These are phyloP conservation scores for Sistotremastrum suecicum DNA, from an alignment of 768 basidiomycete genomes.

Conservation along the genomic window DNA sequence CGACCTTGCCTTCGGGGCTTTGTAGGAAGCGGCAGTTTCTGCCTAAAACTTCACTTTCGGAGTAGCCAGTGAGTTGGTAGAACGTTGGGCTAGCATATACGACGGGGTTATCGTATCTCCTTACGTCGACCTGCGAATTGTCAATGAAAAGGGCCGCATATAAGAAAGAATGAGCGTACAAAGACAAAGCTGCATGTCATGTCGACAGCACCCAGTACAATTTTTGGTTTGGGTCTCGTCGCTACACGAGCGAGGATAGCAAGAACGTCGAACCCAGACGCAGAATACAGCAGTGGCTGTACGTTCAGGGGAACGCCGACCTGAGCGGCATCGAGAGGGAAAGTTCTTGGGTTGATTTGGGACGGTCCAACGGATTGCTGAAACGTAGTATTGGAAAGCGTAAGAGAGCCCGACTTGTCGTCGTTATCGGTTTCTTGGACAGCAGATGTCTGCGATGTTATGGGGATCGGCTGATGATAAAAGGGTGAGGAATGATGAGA, in stretches of 20 bases:
- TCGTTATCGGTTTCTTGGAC: no score
- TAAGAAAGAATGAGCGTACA: conserved; percentile 9
- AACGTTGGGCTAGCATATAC: conserved; percentile 87
- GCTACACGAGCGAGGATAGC: conserved; percentile 69
- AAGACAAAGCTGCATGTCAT: conserved; percentile 87
- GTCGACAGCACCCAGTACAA: conserved; percentile 84
- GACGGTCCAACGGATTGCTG: no score
- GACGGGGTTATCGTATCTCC: conserved; percentile 71
- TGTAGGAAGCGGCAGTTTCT: conserved; percentile 88
- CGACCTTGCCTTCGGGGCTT: conserved; percentile 47
- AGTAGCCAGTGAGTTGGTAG: conserved; percentile 60
- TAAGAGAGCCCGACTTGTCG: no score
- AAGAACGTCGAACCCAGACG: conserved; percentile 83
- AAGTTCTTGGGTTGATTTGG: no score
- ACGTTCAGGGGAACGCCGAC: no score
- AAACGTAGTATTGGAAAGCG: no score
- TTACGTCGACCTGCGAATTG: conserved; percentile 37
- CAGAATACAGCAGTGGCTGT: conserved; percentile 56
- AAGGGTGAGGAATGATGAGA: no score
- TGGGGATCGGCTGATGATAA: no score
- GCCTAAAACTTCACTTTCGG: conserved; percentile 64
- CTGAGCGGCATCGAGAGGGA: no score
- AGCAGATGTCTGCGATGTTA: no score
- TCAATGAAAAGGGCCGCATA: no score
- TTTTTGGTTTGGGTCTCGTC: conserved; percentile 54